phyloP scores from a whole-genome alignment of 1,284 basidiomycete species.

The Xanthoconium separans region DNA sequence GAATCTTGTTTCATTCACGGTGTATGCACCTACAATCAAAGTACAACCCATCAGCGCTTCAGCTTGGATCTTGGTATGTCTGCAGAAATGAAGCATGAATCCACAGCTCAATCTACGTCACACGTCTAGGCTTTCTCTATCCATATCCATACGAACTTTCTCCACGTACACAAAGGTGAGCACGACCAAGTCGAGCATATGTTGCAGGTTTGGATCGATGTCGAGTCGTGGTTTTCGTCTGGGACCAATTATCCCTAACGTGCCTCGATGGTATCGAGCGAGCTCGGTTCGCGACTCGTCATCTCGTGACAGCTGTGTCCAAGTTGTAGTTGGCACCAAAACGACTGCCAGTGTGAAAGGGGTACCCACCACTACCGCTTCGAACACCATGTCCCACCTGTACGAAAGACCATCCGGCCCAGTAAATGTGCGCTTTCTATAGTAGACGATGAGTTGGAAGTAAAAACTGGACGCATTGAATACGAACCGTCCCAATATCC shows the following conservation, averaged over 20 bases:
- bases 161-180: slow-evolving; percentile 44
- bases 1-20: not conserved
- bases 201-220: slow-evolving; percentile 32
- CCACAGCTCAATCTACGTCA: not conserved
- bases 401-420: slow-evolving; percentile 25
- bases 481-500: slow-evolving; percentile 26
- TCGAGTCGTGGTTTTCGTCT: slow-evolving; percentile 32
- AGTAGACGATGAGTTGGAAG: not conserved
- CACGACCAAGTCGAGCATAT: slow-evolving; percentile 40
- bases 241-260: slow-evolving; percentile 20
- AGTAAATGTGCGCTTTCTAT: slow-evolving; percentile 31
- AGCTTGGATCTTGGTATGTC: not conserved
- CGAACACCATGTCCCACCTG: slow-evolving; percentile 26
- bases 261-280: slow-evolving; percentile 29
- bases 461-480: not conserved
- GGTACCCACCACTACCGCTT: slow-evolving; percentile 20
- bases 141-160: slow-evolving; percentile 35
- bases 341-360: not conserved
- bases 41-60: not conserved
- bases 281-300: slow-evolving; percentile 21
- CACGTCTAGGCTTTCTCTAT: slow-evolving; percentile 13
- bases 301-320: slow-evolving; percentile 21
- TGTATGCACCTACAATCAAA: slow-evolving; percentile 14
- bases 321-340: not conserved
- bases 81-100: slow-evolving; percentile 3